These are phyloP conservation scores for Chaetoceros muelleri DNA, from an alignment of 108 stramenopile species.

Conservation along the genomic window DNA sequence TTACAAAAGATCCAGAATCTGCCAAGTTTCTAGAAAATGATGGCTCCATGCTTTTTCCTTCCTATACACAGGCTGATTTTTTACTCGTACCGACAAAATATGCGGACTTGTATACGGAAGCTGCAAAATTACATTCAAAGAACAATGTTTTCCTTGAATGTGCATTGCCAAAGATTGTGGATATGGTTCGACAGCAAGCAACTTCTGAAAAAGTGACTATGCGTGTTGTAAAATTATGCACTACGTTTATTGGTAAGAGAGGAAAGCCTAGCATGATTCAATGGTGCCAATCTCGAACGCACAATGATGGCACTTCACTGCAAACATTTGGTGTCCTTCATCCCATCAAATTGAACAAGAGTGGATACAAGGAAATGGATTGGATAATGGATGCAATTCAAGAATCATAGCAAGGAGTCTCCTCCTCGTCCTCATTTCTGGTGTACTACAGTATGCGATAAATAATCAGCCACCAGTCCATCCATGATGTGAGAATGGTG, in stretches of 20 bases:
- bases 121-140: not conserved
- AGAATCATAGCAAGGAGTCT: too few species aligned
- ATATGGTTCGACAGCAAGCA: not conserved
- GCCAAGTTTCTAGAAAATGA: not conserved
- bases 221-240: not conserved
- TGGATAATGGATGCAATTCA: too few species aligned
- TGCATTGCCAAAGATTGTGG: conserved; percentile 1
- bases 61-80: conserved; percentile 2
- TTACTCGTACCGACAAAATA: not conserved
- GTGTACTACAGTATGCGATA: too few species aligned
- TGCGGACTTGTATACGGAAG: not conserved
- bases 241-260: not conserved
- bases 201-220: not conserved
- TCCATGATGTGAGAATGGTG: too few species aligned
- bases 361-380: too few species aligned
- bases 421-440: too few species aligned
- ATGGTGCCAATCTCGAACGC: too few species aligned
- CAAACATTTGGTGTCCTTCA: too few species aligned
- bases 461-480: too few species aligned
- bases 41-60: not conserved
- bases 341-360: too few species aligned
- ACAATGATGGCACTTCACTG: too few species aligned
- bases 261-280: too few species aligned
- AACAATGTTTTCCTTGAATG: not conserved
- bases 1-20: conserved; percentile 1